Evolutionary conservation across 75 land plant genomes (phyloP).

Genomic region (Pinus albicaulis): DNA sequence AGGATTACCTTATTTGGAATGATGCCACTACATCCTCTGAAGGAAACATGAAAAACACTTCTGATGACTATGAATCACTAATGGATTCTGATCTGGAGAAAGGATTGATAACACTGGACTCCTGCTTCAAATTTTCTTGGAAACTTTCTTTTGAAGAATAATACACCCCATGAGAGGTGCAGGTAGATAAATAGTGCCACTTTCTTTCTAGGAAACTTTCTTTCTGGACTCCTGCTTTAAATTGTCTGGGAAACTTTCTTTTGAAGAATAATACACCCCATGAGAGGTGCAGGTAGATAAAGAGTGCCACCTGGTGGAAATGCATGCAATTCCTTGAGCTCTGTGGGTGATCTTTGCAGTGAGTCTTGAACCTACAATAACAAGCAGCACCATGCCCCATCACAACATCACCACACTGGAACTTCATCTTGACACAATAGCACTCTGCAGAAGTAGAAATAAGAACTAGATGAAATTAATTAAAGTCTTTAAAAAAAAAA

Average conservation of each 20-base stretch:
- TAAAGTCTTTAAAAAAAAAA: too few relatives aligned
- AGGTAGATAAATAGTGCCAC: slow-evolving; percentile 66
- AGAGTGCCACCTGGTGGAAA: slow-evolving; percentile 87
- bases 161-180: slow-evolving; percentile 14
- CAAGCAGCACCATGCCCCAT: too few relatives aligned
- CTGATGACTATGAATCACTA: slow-evolving; percentile 1
- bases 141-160: slow-evolving; percentile 3
- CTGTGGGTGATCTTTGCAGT: too few relatives aligned
- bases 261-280: slow-evolving; percentile 2
- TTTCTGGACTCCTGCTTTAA: neutral
- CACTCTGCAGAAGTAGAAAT: too few relatives aligned
- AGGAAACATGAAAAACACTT: neutral
- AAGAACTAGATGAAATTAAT: too few relatives aligned
- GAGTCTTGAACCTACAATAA: too few relatives aligned
- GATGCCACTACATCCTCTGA: slow-evolving; percentile 11
- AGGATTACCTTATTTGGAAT: slow-evolving; percentile 38
- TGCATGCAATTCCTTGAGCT: too few relatives aligned
- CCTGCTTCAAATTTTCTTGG: neutral
- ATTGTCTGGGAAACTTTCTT: slow-evolving; percentile 3
- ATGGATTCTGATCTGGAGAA: neutral
- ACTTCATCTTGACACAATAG: too few relatives aligned
- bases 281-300: slow-evolving; percentile 33
- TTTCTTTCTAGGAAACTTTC: too few relatives aligned
- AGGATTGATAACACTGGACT: neutral
- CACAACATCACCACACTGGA: too few relatives aligned